These are phyloP conservation scores for Macadamia tetraphylla DNA, from an alignment of 164 flowering plant species.

Conservation along the genomic window DNA sequence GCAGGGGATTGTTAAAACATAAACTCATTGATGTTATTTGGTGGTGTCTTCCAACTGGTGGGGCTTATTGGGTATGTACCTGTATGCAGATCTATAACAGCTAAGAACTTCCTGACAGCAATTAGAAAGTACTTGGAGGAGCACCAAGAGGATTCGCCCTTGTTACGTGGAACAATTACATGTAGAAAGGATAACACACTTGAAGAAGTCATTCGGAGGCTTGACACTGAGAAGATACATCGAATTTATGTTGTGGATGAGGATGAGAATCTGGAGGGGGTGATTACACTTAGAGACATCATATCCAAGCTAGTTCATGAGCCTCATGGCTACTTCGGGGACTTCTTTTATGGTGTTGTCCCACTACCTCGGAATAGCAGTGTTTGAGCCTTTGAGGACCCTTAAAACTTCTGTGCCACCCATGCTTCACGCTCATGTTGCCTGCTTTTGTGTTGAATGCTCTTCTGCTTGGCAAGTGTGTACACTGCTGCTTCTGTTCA, in stretches of 20 bases:
- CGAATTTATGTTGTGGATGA: slow-evolving; percentile 71
- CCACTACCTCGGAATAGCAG: slow-evolving; percentile 73
- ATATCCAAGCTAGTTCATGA: slow-evolving; percentile 94
- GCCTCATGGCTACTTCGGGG: slow-evolving; percentile 89
- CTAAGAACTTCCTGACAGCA: slow-evolving; percentile 71
- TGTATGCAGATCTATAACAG: slow-evolving; percentile 64
- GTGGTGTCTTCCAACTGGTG: background rate
- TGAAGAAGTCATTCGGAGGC: slow-evolving; percentile 64
- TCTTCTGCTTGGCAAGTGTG: too few species aligned
- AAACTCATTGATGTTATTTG: background rate
- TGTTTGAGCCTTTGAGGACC: slow-evolving; percentile 29
- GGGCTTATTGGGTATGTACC: background rate
- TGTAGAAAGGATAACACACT: slow-evolving; percentile 53
- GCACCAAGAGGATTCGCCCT: slow-evolving; percentile 43
- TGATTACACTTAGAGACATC: slow-evolving; percentile 89
- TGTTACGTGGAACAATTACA: slow-evolving; percentile 53
- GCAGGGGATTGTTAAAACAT: background rate
- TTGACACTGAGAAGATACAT: slow-evolving; percentile 75
- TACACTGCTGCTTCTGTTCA: too few species aligned
- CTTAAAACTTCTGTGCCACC: too few species aligned
- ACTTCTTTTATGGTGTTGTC: slow-evolving; percentile 91
- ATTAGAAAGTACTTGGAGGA: slow-evolving; percentile 49
- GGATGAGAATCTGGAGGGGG: slow-evolving; percentile 71
- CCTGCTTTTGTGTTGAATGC: too few species aligned
- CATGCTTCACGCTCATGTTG: too few species aligned